Conservation (phyloP, 106 monocot genomes). For the Dioscorea dumetorum region DNA sequence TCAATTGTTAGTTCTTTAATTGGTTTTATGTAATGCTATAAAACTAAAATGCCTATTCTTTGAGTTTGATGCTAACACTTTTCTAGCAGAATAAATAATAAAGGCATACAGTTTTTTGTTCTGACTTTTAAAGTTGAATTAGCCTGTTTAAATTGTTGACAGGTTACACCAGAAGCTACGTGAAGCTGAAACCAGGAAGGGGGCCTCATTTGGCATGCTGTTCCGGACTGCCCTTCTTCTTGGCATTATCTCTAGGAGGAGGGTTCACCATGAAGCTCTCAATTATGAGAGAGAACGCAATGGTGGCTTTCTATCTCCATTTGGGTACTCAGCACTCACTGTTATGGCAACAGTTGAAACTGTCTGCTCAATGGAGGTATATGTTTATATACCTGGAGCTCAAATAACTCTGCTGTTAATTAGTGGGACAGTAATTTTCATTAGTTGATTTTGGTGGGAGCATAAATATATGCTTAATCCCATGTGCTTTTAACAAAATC, state of each 20-base stretch:
- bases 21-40: too few relatives aligned
- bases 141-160: not conserved
- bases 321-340: slow-evolving; percentile 85
- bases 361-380: slow-evolving; percentile 88
- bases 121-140: too few relatives aligned
- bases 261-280: slow-evolving; percentile 76
- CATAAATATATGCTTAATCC: too few relatives aligned
- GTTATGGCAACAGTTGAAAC: slow-evolving; percentile 74
- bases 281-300: slow-evolving; percentile 93
- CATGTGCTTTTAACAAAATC: too few relatives aligned
- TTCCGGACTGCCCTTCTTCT: slow-evolving; percentile 65
- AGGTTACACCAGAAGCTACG: slow-evolving; percentile 85
- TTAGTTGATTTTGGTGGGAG: not conserved
- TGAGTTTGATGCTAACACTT: too few relatives aligned
- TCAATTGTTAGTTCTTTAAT: too few relatives aligned
- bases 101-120: too few relatives aligned
- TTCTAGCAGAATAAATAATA: too few relatives aligned
- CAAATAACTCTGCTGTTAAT: not conserved
- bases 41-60: too few relatives aligned
- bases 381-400: not conserved
- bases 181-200: slow-evolving; percentile 47
- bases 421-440: not conserved
- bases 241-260: slow-evolving; percentile 85
- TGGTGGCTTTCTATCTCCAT: slow-evolving; percentile 94
- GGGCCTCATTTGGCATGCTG: slow-evolving; percentile 69